Evolutionary conservation across 371 early-diverging fungal genomes (phyloP), one percentile per base, ranked within the genome.

Genomic region (Enteropsectra breve): DNA sequence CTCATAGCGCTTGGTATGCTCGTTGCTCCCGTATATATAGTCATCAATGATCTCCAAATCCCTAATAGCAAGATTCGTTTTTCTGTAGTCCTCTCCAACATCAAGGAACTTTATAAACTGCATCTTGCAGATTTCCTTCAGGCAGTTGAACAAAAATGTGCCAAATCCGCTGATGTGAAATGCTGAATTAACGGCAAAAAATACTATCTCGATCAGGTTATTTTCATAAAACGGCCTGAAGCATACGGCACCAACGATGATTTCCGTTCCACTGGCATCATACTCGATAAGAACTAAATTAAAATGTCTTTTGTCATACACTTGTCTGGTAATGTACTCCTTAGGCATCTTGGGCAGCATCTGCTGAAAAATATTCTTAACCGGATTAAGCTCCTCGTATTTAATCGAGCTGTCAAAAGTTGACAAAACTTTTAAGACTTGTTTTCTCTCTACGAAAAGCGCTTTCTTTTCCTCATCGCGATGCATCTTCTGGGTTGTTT

Each of bases 261-360:
- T 90, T 53, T 87, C 87, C 48, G 89, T 87, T 70, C 26, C 13
- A 8, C 50, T 13, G n/a, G 50, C 18, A 54, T 63, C 50, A 15
- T 33, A 46, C 60, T 62, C 32, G 40, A 72, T 73, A 32, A 66
- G 38, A 5, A 52, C 47, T 47, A 76, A 59, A 18, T 45, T 60
- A 34, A 48, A 61, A 38, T 80, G 79, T 63, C 83, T 87, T 84
- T 83, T 68, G 74, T 97, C 94, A 78, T 91, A 96, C 0, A 96
- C 91, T 21, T 96, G 84, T 18, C 92, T 83, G 0, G 91, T 86
- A 66, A 98, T 95, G 71, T 98, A 98, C 68, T 95, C 95, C 73
- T 87, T 87, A 11, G 99, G 99, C 99, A 98, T 98, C 65, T 93
- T 94, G 8, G 99, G 97, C 53, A 98, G 81, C 76, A 97, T 97